A percentile compares a stretch with the other conserved stretches of the same genome.
phyloP scores from a whole-genome alignment of 108 stramenopile genomes.

The Stephanodiscus triporus region DNA sequence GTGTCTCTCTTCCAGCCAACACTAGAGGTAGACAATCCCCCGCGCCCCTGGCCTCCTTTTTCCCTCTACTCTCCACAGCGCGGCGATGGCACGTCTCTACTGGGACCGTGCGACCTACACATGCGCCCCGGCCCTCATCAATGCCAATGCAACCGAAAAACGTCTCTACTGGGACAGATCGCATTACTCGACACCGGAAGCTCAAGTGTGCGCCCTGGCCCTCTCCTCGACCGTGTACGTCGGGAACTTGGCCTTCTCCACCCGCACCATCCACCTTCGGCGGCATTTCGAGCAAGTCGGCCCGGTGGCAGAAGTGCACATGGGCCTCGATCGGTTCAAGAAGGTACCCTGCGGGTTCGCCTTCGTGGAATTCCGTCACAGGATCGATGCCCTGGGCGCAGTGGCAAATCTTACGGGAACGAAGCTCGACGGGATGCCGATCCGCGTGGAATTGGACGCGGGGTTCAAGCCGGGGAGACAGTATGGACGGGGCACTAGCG shows the following conservation, averaged over 20 bases:
- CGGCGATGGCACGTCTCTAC: background rate
- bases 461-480: conserved; percentile 95
- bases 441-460: conserved; percentile 95
- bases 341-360: conserved; percentile 95
- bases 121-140: conserved; percentile 68
- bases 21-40: too few relatives aligned
- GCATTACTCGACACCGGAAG: conserved; percentile 72
- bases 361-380: conserved; percentile 88
- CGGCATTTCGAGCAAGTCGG: conserved; percentile 89
- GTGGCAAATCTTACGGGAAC: conserved; percentile 82
- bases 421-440: conserved; percentile 89
- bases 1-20: too few relatives aligned
- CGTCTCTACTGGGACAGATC: conserved; percentile 89
- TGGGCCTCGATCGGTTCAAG: conserved; percentile 90
- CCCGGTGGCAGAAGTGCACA: conserved; percentile 79
- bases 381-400: conserved; percentile 73
- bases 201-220: conserved; percentile 73
- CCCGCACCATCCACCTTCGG: conserved; percentile 81
- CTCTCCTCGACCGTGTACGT: conserved; percentile 87
- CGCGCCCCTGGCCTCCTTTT: too few relatives aligned
- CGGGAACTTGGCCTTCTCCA: conserved; percentile 95
- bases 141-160: conserved; percentile 68
- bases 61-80: too few relatives aligned
- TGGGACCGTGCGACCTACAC: conserved; percentile 15
- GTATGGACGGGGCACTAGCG: conserved; percentile 90